A percentile compares a stretch with the other conserved stretches of the same genome.
Evolutionary conservation across 805 yeast genomes (phyloP).

Genomic region (Kodamaea restingae): DNA sequence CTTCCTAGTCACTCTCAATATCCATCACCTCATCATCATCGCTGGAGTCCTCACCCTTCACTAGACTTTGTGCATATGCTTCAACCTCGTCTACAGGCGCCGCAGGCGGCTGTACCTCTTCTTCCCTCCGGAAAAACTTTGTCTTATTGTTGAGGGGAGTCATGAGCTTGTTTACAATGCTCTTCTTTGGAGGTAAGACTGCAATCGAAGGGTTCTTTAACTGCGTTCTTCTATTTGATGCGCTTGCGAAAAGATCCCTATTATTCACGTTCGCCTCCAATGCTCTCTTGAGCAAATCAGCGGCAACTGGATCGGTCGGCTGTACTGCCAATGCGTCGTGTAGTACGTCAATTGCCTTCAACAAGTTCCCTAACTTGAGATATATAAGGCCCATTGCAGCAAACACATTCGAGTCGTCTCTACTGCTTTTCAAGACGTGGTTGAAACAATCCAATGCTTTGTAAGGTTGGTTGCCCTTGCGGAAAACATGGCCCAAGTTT

Average conservation of each 20-base stretch:
- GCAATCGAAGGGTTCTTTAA: not conserved
- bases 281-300: constrained; percentile 77
- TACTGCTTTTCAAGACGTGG: constrained; percentile 66
- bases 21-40: constrained; percentile 57
- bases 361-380: constrained; percentile 59
- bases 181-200: not conserved
- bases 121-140: constrained; percentile 8
- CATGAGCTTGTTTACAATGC: constrained; percentile 14
- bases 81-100: constrained; percentile 22
- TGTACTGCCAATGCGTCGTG: constrained; percentile 78
- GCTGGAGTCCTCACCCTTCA: constrained; percentile 46
- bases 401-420: constrained; percentile 65
- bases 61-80: constrained; percentile 35
- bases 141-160: constrained; percentile 23
- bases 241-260: constrained; percentile 22
- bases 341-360: constrained; percentile 67
- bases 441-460: constrained; percentile 73
- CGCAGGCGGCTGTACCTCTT: not conserved
- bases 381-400: constrained; percentile 84
- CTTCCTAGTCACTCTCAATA: constrained; percentile 47
- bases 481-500: constrained; percentile 84
- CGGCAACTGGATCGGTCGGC: constrained; percentile 80
- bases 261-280: constrained; percentile 49
- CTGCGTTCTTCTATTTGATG: constrained; percentile 14
- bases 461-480: constrained; percentile 57